These are phyloP conservation scores for Poteriospumella lacustris DNA, from an alignment of 108 stramenopile genomes.

Conservation along the genomic window DNA sequence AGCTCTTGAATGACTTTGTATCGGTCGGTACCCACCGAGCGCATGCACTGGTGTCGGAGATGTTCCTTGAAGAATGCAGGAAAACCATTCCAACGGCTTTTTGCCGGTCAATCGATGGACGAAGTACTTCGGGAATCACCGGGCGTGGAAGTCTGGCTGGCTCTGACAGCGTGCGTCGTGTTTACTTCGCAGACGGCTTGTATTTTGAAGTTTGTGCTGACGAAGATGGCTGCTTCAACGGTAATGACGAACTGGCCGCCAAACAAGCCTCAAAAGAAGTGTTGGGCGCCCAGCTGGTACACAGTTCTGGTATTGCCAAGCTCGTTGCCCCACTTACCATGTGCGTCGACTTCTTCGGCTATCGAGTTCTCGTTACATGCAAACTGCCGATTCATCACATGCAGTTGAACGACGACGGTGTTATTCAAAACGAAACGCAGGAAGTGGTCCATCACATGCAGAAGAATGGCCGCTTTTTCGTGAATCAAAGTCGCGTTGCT, in stretches of 20 bases:
- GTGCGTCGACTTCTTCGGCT: conserved; percentile 52
- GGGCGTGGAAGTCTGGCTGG: too few species aligned
- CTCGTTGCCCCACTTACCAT: conserved; percentile 39
- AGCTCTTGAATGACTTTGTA: too few species aligned
- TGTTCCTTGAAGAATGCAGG: too few species aligned
- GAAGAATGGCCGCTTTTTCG: conserved; percentile 40
- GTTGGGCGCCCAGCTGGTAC: conserved; percentile 45
- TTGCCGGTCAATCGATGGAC: too few species aligned
- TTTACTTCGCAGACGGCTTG: conserved; percentile 51
- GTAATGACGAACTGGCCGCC: conserved; percentile 51
- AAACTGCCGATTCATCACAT: conserved; percentile 40
- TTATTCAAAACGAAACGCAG: conserved; percentile 27
- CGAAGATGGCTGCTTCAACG: conserved; percentile 58
- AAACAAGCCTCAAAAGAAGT: conserved; percentile 49
- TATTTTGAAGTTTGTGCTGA: conserved; percentile 46
- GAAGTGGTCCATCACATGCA: conserved; percentile 50
- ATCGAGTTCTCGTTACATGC: conserved; percentile 48
- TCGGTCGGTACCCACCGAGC: too few species aligned
- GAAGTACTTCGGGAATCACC: too few species aligned
- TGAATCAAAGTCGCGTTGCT: conserved; percentile 27
- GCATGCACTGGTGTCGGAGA: too few species aligned
- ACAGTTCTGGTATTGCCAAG: conserved; percentile 25
- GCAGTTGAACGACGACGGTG: conserved; percentile 38
- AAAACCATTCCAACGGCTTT: too few species aligned
- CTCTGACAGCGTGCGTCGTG: neutral